These are phyloP conservation scores for Pancytospora philotis DNA, from an alignment of 371 early-diverging fungal genomes.

Conservation along the genomic window DNA sequence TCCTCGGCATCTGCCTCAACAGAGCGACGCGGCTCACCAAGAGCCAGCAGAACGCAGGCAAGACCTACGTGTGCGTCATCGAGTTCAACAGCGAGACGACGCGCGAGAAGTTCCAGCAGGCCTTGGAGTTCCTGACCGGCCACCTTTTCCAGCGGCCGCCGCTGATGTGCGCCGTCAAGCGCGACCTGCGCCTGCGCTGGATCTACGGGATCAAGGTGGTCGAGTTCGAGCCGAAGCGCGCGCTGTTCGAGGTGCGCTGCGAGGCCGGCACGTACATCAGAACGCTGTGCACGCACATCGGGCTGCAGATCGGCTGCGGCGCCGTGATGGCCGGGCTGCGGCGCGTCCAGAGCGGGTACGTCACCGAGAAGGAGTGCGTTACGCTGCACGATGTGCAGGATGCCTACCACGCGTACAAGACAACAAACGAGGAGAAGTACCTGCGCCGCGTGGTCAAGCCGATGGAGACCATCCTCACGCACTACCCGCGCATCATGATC, in stretches of 20 bases:
- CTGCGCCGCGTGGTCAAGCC: slow-evolving; percentile 87
- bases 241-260: slow-evolving; percentile 90
- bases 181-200: slow-evolving; percentile 94
- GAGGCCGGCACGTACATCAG: slow-evolving; percentile 99
- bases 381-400: slow-evolving; percentile 98
- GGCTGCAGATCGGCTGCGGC: slow-evolving; percentile 81
- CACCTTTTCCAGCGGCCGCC: slow-evolving; percentile 97
- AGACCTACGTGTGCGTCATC: slow-evolving; percentile 91
- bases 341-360: slow-evolving; percentile 85
- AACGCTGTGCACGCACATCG: slow-evolving; percentile 94
- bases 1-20: slow-evolving; percentile 92
- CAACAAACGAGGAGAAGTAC: slow-evolving; percentile 78
- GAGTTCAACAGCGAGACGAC: slow-evolving; percentile 62
- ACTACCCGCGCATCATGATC: slow-evolving; percentile 90
- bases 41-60: slow-evolving; percentile 90
- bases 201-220: slow-evolving; percentile 84
- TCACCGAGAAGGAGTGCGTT: slow-evolving; percentile 72
- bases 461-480: slow-evolving; percentile 79
- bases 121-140: slow-evolving; percentile 84
- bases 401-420: slow-evolving; percentile 89
- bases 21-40: slow-evolving; percentile 95
- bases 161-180: slow-evolving; percentile 95
- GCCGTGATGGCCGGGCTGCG: slow-evolving; percentile 99
- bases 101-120: slow-evolving; percentile 59
- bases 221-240: slow-evolving; percentile 84